These are phyloP conservation scores for Sclerotinia glacialis DNA, from an alignment of 2,329 filamentous ascomycete species.

Conservation along the genomic window DNA sequence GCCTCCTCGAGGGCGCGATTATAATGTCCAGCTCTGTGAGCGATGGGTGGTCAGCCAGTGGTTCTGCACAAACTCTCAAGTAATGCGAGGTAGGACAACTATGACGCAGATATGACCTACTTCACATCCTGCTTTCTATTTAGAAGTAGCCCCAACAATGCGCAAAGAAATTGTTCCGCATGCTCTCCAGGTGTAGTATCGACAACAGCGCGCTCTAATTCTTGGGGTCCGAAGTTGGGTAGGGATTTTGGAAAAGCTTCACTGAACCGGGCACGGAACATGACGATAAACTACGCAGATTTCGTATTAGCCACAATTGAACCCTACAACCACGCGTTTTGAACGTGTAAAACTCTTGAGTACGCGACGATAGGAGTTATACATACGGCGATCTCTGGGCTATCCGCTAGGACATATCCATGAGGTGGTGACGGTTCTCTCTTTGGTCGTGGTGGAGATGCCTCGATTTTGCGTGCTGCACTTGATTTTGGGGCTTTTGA, in stretches of 20 bases:
- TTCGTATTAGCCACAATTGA: conserved; percentile 39
- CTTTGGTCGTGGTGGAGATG: conserved; percentile 68
- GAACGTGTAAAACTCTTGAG: conserved; percentile 46
- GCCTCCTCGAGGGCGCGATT: conserved; percentile 92
- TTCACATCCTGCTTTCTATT: conserved; percentile 99
- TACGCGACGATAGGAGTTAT: conserved; percentile 43
- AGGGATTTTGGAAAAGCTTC: conserved; percentile 86
- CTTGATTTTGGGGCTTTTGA: conserved; percentile 49
- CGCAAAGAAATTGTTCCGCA: conserved; percentile 85
- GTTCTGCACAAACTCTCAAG: not conserved
- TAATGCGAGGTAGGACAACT: not conserved
- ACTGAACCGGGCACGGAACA: conserved; percentile 92
- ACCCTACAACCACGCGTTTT: conserved; percentile 48
- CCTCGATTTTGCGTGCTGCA: conserved; percentile 51
- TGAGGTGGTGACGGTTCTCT: conserved; percentile 84
- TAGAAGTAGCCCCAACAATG: conserved; percentile 78
- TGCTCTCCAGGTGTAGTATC: conserved; percentile 77
- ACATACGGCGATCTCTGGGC: conserved; percentile 88
- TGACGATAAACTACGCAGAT: conserved; percentile 80
- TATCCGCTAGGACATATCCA: conserved; percentile 86
- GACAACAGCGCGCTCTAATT: conserved; percentile 83
- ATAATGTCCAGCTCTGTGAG: conserved; percentile 79
- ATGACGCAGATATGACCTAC: conserved; percentile 54
- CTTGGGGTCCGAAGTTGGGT: conserved; percentile 88
- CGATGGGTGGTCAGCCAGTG: conserved; percentile 30